These are phyloP conservation scores for Aspergillus sp. DNA, from an alignment of 2,329 filamentous ascomycete genomes.

Conservation along the genomic window DNA sequence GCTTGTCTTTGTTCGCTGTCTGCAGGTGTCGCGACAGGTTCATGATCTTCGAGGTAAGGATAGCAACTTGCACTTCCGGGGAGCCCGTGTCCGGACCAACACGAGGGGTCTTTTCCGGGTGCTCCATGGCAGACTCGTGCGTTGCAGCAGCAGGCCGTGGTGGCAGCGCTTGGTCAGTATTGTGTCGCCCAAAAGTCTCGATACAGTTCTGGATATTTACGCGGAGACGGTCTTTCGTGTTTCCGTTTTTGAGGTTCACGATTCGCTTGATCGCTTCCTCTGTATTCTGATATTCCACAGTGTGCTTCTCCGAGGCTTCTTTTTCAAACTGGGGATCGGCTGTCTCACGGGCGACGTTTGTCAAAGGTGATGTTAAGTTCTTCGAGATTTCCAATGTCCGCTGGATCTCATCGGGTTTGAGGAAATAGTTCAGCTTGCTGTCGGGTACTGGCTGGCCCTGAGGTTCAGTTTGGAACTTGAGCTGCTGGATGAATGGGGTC, in stretches of 20 bases:
- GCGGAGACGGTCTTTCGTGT: slow-evolving; percentile 66
- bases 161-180: slow-evolving; percentile 64
- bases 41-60: slow-evolving; percentile 88
- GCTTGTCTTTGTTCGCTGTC: slow-evolving; percentile 72
- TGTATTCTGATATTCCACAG: slow-evolving; percentile 56
- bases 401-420: slow-evolving; percentile 60
- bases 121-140: slow-evolving; percentile 32
- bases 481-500: slow-evolving; percentile 64
- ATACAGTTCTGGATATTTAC: slow-evolving; percentile 80
- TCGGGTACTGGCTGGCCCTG: slow-evolving; percentile 9
- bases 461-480: slow-evolving; percentile 15
- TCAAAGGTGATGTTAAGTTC: slow-evolving; percentile 45
- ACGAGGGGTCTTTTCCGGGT: slow-evolving; percentile 49
- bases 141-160: slow-evolving; percentile 46
- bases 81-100: slow-evolving; percentile 90
- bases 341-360: slow-evolving; percentile 20
- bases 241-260: slow-evolving; percentile 66
- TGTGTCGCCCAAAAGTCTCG: slow-evolving; percentile 80
- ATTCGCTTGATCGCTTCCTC: slow-evolving; percentile 72
- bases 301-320: slow-evolving; percentile 39
- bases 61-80: slow-evolving; percentile 94
- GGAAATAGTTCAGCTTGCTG: slow-evolving; percentile 63
- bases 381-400: slow-evolving; percentile 60
- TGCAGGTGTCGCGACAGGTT: slow-evolving; percentile 65
- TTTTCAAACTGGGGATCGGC: slow-evolving; percentile 33